These are phyloP conservation scores for Capsicum rhomboideum DNA, from an alignment of 257 asterid species.

Conservation along the genomic window DNA sequence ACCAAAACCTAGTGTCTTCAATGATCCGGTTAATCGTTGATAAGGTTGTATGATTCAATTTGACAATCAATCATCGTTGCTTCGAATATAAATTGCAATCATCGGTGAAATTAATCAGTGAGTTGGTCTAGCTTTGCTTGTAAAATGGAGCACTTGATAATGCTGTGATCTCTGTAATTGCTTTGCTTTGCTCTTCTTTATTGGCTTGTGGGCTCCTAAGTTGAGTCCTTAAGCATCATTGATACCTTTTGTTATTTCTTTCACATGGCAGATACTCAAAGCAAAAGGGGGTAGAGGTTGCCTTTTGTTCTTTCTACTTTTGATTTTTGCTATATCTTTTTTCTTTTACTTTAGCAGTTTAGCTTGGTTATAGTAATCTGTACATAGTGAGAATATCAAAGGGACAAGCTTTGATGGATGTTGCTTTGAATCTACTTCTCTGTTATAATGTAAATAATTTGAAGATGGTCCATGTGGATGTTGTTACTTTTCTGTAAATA, in stretches of 20 bases:
- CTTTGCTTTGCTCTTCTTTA: neutral
- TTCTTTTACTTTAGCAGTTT: neutral
- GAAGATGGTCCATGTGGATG: neutral
- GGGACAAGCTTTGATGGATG: neutral
- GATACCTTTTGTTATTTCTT: neutral
- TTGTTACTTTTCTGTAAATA: neutral
- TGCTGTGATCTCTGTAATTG: neutral
- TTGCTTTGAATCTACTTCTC: neutral
- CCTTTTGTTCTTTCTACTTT: neutral
- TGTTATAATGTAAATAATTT: neutral
- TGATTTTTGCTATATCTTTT: neutral
- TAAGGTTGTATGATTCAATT: conserved; percentile 2
- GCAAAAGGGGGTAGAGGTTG: neutral
- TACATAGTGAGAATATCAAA: neutral
- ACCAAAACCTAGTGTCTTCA: conserved; percentile 53
- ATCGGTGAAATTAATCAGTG: neutral
- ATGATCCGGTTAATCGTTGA: conserved; percentile 78
- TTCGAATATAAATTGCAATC: neutral
- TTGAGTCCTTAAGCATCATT: neutral
- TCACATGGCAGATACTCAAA: neutral
- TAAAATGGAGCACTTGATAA: neutral
- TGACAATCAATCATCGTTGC: neutral
- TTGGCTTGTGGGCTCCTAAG: neutral
- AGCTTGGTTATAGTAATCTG: neutral
- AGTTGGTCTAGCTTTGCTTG: neutral